Conservation (phyloP, 2,329 filamentous ascomycete species). For the Juglanconis sp. region DNA sequence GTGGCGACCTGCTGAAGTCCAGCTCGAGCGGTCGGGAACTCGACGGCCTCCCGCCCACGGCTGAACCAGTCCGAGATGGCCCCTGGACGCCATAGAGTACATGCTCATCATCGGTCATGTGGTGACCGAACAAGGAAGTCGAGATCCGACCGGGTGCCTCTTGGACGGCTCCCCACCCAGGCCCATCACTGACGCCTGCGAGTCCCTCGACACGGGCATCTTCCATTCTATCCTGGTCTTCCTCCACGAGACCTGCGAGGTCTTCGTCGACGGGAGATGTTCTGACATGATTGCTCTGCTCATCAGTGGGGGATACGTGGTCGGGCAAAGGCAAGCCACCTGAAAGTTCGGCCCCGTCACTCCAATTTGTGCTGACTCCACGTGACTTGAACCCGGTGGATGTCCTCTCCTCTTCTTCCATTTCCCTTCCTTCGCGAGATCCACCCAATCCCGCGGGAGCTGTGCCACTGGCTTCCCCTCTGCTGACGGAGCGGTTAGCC, state of each 20-base stretch:
- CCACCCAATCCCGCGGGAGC: slow-evolving; percentile 17
- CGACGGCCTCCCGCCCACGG: slow-evolving; percentile 1
- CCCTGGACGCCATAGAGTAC: slow-evolving; percentile 2
- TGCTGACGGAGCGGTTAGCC: slow-evolving; percentile 12
- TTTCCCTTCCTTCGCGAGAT: slow-evolving; percentile 12
- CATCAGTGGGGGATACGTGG: slow-evolving; percentile 3
- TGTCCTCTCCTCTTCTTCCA: slow-evolving; percentile 23
- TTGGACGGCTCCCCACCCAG: slow-evolving; percentile 5
- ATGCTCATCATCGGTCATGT: slow-evolving; percentile 8
- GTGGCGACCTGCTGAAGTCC: slow-evolving; percentile 30
- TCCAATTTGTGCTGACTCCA: slow-evolving; percentile 26
- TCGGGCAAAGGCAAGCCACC: slow-evolving; percentile 4
- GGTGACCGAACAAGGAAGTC: slow-evolving; percentile 13
- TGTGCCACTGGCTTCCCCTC: slow-evolving; percentile 15
- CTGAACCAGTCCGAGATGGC: neutral
- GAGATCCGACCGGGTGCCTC: slow-evolving; percentile 17
- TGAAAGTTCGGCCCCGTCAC: slow-evolving; percentile 12
- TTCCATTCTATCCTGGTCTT: slow-evolving; percentile 1
- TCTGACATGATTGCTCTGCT: slow-evolving; percentile 3
- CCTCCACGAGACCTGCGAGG: neutral
- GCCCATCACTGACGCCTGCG: neutral
- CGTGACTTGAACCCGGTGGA: slow-evolving; percentile 23
- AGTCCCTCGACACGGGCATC: neutral
- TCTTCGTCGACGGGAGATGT: neutral
- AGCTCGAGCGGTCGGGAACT: slow-evolving; percentile 12